Percentiles rank a stretch among this genome's conserved stretches.
phyloP scores from a whole-genome alignment of 2,329 filamentous ascomycete species.

The Fusarium goolgardi region DNA sequence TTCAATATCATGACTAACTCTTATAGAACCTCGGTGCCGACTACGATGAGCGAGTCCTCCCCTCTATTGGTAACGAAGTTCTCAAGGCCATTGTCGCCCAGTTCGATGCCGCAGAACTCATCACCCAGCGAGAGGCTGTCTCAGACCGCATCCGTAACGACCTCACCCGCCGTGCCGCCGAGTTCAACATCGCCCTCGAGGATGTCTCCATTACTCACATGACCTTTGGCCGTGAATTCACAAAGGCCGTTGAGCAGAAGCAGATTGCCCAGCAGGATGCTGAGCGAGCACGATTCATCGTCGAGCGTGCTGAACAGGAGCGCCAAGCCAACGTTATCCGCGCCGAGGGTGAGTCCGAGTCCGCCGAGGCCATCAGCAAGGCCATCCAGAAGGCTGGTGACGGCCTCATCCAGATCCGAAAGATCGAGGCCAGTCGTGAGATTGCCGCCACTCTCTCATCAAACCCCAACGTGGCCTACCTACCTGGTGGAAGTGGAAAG shows the following conservation, averaged over 20 bases:
- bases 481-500: conserved; percentile 82
- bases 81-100: conserved; percentile 98
- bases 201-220: conserved; percentile 99
- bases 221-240: conserved; percentile 99
- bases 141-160: conserved; percentile 93
- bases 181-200: conserved; percentile 99
- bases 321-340: conserved; percentile 98
- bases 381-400: conserved; percentile 94
- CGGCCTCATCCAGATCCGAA: conserved; percentile 93
- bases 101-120: conserved; percentile 98
- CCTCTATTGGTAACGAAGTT: conserved; percentile 99
- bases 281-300: conserved; percentile 96
- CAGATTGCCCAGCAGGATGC: conserved; percentile 99
- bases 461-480: conserved; percentile 96
- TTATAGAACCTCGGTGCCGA: conserved; percentile 91
- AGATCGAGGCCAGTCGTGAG: conserved; percentile 96
- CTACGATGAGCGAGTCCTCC: conserved; percentile 98
- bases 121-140: conserved; percentile 98
- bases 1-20: conserved; percentile 22
- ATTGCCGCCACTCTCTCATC: conserved; percentile 89
- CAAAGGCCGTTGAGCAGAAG: conserved; percentile 98
- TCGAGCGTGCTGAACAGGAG: conserved; percentile 99
- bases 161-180: conserved; percentile 88
- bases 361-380: conserved; percentile 93
- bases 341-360: conserved; percentile 97